A percentile compares a stretch with the other conserved stretches of the same genome.
phyloP scores from a whole-genome alignment of 192 early-diverging fungal species.

The Backusella luteola region DNA sequence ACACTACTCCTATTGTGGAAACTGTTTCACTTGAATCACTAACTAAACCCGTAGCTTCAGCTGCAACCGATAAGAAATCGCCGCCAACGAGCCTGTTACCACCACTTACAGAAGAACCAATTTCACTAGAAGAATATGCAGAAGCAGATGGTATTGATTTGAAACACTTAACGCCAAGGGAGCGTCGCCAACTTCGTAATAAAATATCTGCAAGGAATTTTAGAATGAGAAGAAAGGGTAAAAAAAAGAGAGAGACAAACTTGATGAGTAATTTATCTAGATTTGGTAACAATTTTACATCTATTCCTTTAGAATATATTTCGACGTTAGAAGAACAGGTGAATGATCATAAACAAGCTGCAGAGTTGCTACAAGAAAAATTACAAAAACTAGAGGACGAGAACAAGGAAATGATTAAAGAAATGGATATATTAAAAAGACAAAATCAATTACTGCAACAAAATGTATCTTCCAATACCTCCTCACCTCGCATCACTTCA shows the following conservation, averaged over 20 bases:
- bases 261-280: neutral
- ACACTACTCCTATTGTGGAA: neutral
- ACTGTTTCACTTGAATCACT: slow-evolving; percentile 5
- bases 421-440: slow-evolving; percentile 30
- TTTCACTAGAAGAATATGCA: slow-evolving; percentile 20
- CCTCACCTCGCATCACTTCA: slow-evolving; percentile 11
- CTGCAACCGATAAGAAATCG: neutral
- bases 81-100: neutral
- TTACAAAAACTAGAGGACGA: slow-evolving; percentile 31
- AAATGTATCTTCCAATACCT: slow-evolving; percentile 7
- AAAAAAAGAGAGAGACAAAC: neutral
- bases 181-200: slow-evolving; percentile 71
- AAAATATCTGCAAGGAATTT: slow-evolving; percentile 77
- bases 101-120: neutral
- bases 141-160: slow-evolving; percentile 44
- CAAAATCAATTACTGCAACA: slow-evolving; percentile 33
- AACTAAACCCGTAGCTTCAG: neutral
- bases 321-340: slow-evolving; percentile 37
- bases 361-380: slow-evolving; percentile 22
- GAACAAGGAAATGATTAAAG: slow-evolving; percentile 26
- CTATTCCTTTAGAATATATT: slow-evolving; percentile 31
- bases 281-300: neutral
- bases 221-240: slow-evolving; percentile 66
- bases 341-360: slow-evolving; percentile 30
- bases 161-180: slow-evolving; percentile 55